Evolutionary conservation across 257 asterid species (phyloP).

Genomic region (Solanum tarijense): DNA sequence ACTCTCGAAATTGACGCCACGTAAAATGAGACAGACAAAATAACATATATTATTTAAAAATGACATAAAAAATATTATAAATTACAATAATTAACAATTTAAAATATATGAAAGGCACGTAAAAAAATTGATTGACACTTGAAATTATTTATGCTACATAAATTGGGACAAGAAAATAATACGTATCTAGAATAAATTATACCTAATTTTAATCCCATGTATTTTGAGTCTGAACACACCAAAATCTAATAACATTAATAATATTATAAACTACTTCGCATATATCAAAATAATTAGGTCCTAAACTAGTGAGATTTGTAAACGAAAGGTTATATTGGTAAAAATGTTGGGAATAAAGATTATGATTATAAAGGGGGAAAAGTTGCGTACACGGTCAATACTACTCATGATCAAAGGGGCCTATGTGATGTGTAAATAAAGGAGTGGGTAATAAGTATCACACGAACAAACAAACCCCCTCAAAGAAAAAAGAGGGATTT

Average conservation of each 20-base stretch:
- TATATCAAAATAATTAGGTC: no score
- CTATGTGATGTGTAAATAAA: constrained; percentile 36
- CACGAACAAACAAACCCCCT: constrained; percentile 7
- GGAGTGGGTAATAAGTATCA: constrained; percentile 22
- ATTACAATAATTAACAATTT: no score
- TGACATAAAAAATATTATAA: no score
- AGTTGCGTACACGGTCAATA: constrained; percentile 63
- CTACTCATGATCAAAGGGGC: constrained; percentile 28
- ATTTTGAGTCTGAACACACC: no score
- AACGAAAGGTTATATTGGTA: constrained; percentile 19
- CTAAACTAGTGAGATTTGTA: background rate
- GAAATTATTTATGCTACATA: background rate
- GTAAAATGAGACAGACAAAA: no score
- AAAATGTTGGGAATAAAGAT: background rate
- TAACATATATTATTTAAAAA: no score
- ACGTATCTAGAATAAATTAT: no score
- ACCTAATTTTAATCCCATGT: no score
- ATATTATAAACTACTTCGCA: no score
- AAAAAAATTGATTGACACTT: background rate
- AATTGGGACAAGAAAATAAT: background rate
- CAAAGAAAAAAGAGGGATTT: background rate
- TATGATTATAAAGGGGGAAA: background rate
- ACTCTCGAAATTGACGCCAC: background rate
- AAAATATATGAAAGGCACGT: background rate
- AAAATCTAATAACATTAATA: no score